Base-by-base conservation (phyloP, 1,139 yeast species). In the Barnettozyma hawaiiensis region DNA sequence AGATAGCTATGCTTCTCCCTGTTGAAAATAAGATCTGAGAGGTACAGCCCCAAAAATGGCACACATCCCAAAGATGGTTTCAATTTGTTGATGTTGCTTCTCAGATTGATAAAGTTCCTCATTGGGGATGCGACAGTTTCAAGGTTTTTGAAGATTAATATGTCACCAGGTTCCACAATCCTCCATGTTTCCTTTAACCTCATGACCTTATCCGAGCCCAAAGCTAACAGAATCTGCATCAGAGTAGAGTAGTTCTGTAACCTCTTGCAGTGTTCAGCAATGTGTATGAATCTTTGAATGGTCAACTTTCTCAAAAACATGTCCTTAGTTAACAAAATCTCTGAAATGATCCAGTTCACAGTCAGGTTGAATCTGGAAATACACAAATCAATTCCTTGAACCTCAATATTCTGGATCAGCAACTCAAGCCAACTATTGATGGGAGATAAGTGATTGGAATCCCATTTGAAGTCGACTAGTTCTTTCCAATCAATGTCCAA, bases 401-500 rank as follows among this genome's bases (percentile, higher is more conserved):
- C 67, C 18, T 64, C 62, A 46, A 74, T 75, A 42, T 79, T 79
- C 51, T 79, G 77, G 2, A 83, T 76, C 39, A 90, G 67, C 29
- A 86, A 72, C 52, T 81, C 85, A 23, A 89, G 66, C 98, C 98
- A 92, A 57, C 94, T 84, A 50, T 80, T 81, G n/a, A 81, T 81
- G 0, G 90, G 83, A 2, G 73, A 73, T 36, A 85, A 65, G 34
- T 78, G 77, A 47, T 76, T 75, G 4, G 58, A 54, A 49, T 76
- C 76, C 89, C 95, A 85, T 45, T 78, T 74, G 51, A 85, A 66
- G 53, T 87, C 94, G 43, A 90, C 73, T 42, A 90, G 70, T 54
- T 87, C 96, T 57, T 81, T 82, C 97, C 97, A 90, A 61, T 90
- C 97, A 37, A 92, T 75, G 54, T 87, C 96, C 42, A 78, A 75